phyloP scores from a whole-genome alignment of 73 alveolate species.

The Tetrahymena elliotti region DNA sequence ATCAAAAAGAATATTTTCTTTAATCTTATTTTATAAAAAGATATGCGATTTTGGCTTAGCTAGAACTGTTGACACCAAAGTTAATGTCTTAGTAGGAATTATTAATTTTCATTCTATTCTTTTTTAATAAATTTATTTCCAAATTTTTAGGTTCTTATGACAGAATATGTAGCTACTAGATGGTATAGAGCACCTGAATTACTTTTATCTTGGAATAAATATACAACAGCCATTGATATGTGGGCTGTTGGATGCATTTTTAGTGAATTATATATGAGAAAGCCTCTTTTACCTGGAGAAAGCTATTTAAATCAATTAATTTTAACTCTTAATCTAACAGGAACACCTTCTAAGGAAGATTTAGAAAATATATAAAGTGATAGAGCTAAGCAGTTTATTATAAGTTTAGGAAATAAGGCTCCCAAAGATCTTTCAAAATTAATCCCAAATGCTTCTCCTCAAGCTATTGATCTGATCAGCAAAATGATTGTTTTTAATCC shows the following conservation, averaged over 20 bases:
- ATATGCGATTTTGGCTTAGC: slow-evolving; percentile 44
- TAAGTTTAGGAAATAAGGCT: slow-evolving; percentile 21
- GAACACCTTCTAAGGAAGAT: slow-evolving; percentile 53
- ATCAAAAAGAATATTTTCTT: neutral
- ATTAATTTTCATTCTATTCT: neutral
- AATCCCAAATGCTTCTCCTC: slow-evolving; percentile 6
- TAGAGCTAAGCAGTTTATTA: slow-evolving; percentile 18
- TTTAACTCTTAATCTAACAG: slow-evolving; percentile 51
- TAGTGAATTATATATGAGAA: slow-evolving; percentile 58
- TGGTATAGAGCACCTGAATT: slow-evolving; percentile 87
- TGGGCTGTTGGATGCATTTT: slow-evolving; percentile 83
- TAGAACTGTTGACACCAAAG: slow-evolving; percentile 26
- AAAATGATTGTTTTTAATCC: slow-evolving; percentile 9
- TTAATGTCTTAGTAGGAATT: neutral
- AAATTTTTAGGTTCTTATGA: slow-evolving; percentile 48
- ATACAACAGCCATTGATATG: slow-evolving; percentile 62
- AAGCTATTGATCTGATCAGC: slow-evolving; percentile 22
- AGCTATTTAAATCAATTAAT: slow-evolving; percentile 34
- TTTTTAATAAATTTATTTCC: neutral
- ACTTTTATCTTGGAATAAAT: slow-evolving; percentile 42
- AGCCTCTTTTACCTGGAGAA: slow-evolving; percentile 58
- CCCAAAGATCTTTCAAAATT: slow-evolving; percentile 10
- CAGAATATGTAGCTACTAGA: slow-evolving; percentile 72
- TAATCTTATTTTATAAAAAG: neutral
- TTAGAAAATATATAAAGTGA: slow-evolving; percentile 15